Conservation (phyloP, 2,329 filamentous ascomycete genomes). For the Cladophialophora yegresii region DNA sequence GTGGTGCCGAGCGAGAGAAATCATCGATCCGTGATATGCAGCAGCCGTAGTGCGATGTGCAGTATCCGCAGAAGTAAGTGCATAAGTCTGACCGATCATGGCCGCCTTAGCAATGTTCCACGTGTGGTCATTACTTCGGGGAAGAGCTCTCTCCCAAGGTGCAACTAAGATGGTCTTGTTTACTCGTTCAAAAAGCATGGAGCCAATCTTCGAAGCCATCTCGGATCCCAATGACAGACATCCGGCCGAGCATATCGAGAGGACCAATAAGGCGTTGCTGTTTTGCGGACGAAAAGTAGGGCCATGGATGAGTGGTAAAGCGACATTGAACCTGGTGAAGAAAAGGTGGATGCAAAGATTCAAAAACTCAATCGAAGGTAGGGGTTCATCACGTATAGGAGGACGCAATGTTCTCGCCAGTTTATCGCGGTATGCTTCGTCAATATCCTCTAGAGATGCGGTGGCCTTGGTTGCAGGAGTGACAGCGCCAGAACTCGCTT, state of each 20-base stretch:
- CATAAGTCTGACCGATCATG: constrained; percentile 30
- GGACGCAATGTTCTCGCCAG: constrained; percentile 7
- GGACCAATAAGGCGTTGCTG: constrained; percentile 35
- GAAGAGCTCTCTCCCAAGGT: constrained; percentile 15
- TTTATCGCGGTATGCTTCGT: constrained; percentile 18
- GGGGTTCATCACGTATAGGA: constrained; percentile 14
- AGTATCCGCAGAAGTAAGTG: constrained; percentile 22
- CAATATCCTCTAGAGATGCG: constrained; percentile 12
- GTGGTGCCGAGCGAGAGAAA: constrained; percentile 18
- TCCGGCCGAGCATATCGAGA: constrained; percentile 38
- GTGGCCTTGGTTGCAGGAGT: constrained; percentile 4
- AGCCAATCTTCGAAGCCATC: constrained; percentile 30
- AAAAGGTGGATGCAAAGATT: constrained; percentile 38
- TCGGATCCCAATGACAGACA: constrained; percentile 37
- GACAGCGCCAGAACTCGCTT: constrained; percentile 7
- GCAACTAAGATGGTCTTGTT: constrained; percentile 38
- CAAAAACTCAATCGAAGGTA: constrained; percentile 21
- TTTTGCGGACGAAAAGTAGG: constrained; percentile 36
- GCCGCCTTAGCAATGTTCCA: constrained; percentile 17
- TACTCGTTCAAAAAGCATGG: constrained; percentile 37
- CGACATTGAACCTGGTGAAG: constrained; percentile 35
- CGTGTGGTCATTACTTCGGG: constrained; percentile 7
- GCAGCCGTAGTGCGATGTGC: constrained; percentile 21
- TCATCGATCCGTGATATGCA: constrained; percentile 23
- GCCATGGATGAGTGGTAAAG: constrained; percentile 37